Base-by-base conservation (phyloP, 108 stramenopile species). In the Nitzschia inconspicua region DNA sequence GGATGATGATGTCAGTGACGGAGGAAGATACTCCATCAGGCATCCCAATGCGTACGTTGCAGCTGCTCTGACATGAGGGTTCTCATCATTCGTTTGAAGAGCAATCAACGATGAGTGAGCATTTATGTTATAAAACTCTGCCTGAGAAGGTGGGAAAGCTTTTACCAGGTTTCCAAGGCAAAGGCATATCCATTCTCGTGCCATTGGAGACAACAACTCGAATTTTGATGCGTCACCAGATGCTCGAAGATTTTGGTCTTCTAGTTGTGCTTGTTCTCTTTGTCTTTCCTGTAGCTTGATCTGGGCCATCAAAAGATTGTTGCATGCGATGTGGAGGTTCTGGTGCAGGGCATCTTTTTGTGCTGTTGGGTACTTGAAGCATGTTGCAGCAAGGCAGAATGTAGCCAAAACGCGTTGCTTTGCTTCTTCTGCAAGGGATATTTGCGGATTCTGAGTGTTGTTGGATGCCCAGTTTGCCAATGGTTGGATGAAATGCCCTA, bases 31-130 rank as follows among this genome's bases (percentile, higher is more conserved):
- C 48, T 50, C 86, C 68, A 59, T 84, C 20, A 93, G 61, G 42
- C 75, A 86, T n/a, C 83, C 85, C 23, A 96, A 60, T 30, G 97
- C 94, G 72, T 91, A 95, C 19, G 85, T 85, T 44, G 89, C 87
- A 10, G 90, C 85, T 16, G 94, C 85, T 37, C 97, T 61, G 16
- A 96, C 93, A 56, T 79, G 78, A 14, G 84, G 55, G 44, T 80
- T 59, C 32, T 60, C 46, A 20, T 75, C 52, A 50, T 92, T 88
- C n/a, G 70, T 41, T 18, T 90, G 57, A 18, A 84, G 65, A 4
- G 72, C 53, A 28, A 91, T 59, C 3, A 95, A 68, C 3, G 79
- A 73, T 19, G 61, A 37, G 64, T 97, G 97, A 5, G 82, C 57
- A 42, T 76, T 80, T 13, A 78, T 50, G 40, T 64, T 56, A 52